Conservation (phyloP, 257 asterid species). For the Gentiana dahurica region DNA sequence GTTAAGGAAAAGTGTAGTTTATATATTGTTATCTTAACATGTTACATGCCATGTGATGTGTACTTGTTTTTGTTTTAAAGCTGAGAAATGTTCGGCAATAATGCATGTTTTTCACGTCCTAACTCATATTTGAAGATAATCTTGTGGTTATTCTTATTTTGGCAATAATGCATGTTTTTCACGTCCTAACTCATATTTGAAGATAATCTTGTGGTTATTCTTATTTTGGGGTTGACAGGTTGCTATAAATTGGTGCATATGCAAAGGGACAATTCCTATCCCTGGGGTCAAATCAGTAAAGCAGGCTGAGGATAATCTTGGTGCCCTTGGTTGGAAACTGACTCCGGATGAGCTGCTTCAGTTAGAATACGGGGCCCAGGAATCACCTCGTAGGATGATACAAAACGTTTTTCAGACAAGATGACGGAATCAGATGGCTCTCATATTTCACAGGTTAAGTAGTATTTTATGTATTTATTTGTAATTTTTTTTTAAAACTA, state of each 20-base stretch:
- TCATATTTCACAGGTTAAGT: background rate
- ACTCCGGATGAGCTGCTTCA: constrained; percentile 49
- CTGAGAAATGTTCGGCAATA: too few relatives aligned
- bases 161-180: too few relatives aligned
- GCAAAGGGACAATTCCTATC: constrained; percentile 77
- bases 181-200: too few relatives aligned
- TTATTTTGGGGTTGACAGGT: constrained; percentile 28
- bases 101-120: too few relatives aligned
- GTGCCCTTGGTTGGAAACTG: constrained; percentile 94
- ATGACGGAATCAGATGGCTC: constrained; percentile 1
- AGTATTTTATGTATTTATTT: too few relatives aligned
- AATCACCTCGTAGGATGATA: constrained; percentile 71
- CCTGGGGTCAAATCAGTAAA: constrained; percentile 76
- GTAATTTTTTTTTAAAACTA: too few relatives aligned
- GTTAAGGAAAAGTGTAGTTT: too few relatives aligned
- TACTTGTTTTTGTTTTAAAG: too few relatives aligned
- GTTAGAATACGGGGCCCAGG: constrained; percentile 58
- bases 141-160: too few relatives aligned
- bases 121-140: too few relatives aligned
- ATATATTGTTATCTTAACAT: too few relatives aligned
- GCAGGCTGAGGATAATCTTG: constrained; percentile 77
- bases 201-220: background rate
- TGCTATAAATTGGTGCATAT: constrained; percentile 93
- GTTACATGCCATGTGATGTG: too few relatives aligned
- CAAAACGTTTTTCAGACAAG: constrained; percentile 88